Base-by-base conservation (phyloP, 768 basidiomycete species). In the Amanita subjunquillea region DNA sequence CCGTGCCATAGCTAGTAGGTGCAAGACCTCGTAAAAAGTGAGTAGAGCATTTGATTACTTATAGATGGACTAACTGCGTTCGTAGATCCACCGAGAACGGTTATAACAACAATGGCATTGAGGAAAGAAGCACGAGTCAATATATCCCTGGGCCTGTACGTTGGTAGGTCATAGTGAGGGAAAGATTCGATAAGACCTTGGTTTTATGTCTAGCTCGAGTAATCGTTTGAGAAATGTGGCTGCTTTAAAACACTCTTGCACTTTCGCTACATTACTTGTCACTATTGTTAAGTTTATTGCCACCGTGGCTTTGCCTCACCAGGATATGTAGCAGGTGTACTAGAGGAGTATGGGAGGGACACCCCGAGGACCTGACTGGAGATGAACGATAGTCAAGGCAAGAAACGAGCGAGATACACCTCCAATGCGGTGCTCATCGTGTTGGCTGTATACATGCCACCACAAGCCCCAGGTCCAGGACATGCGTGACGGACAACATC, bases 401-500 rank as follows among this genome's bases (percentile, higher is more conserved):
- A 5, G 2, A 50, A 47, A 46, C 37, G 32, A 48, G 15, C 6
- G 29, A 29, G 44, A 43, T 55, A 30, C n/a, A 70, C 73, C 64
- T 92, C 91, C 29, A 93, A 72, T 15, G 78, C 83, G 39, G 86
- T 83, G 56, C 86, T 87, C 90, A 92, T 91, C 0, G 90, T 91
- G 60, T 92, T 92, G 32, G 91, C 90, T 7, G 89, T 91, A 63
- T 82, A 91, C 89, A 91, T 91, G 12, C 88, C 89, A 27, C 90
- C 89, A 58, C 90, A 91, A 22, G 83, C 87, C 47, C 91, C 91
- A 13, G 87, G 69, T 8, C 87, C 87, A 13, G 91, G 89, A 61
- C 91, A 93, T 30, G 90, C 82, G 67, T 92, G 81, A 36, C 83
- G 80, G 37, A 93, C 82, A 44, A 92, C 88, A 57, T 94, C 91